These are phyloP conservation scores for Trichoderma virens DNA, from an alignment of 495 filamentous ascomycete genomes.

Conservation along the genomic window DNA sequence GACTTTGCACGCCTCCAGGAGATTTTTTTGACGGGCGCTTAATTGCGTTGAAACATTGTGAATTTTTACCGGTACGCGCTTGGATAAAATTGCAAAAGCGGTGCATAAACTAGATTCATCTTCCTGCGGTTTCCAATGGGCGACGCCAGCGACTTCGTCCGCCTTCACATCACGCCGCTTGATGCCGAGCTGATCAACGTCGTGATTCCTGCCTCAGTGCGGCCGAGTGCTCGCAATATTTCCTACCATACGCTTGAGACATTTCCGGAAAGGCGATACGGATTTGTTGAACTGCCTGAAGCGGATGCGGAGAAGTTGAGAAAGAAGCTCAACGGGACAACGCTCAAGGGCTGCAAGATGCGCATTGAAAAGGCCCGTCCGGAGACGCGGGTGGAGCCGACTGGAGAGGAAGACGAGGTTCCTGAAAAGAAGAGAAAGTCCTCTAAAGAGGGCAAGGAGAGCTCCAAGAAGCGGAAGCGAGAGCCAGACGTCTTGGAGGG, in stretches of 20 bases:
- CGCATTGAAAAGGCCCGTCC: conserved; percentile 71
- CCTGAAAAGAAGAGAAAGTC: conserved; percentile 33
- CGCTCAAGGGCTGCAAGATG: conserved; percentile 79
- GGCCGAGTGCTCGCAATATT: conserved; percentile 60
- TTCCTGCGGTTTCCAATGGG: conserved; percentile 1
- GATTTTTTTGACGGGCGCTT: background rate
- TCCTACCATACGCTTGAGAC: conserved; percentile 78
- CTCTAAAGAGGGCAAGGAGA: conserved; percentile 27
- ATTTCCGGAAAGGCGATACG: conserved; percentile 85
- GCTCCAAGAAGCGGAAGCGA: conserved; percentile 55
- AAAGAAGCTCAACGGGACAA: conserved; percentile 86
- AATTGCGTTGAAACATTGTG: background rate
- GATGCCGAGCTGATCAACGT: conserved; percentile 59
- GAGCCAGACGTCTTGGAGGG: conserved; percentile 59
- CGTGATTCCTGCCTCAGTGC: conserved; percentile 60
- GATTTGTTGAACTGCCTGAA: conserved; percentile 72
- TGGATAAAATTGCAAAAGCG: background rate
- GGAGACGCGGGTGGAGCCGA: conserved; percentile 26
- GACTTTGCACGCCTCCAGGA: background rate
- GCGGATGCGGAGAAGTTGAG: conserved; percentile 80
- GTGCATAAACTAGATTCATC: background rate
- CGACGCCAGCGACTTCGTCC: conserved; percentile 31
- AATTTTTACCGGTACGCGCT: background rate
- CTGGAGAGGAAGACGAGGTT: conserved; percentile 29
- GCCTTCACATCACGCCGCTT: conserved; percentile 83